Conservation (phyloP, 805 yeast species). For the Candida tibetensis region DNA sequence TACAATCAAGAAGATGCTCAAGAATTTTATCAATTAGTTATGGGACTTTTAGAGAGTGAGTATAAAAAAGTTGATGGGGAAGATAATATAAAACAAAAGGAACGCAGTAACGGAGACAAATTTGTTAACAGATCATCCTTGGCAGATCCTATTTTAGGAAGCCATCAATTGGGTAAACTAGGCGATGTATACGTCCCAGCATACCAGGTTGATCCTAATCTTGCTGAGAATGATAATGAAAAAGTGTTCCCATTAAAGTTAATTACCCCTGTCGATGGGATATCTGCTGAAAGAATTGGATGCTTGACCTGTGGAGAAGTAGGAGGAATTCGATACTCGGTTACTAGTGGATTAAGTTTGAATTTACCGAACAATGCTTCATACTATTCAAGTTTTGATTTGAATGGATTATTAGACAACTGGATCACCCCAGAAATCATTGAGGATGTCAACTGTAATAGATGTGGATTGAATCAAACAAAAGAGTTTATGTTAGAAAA, state of each 20-base stretch:
- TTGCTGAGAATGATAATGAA: conserved; percentile 34
- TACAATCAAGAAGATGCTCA: conserved; percentile 96
- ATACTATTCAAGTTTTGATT: conserved; percentile 30
- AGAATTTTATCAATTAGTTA: conserved; percentile 82
- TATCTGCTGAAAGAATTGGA: conserved; percentile 84
- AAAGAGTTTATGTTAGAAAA: conserved; percentile 46
- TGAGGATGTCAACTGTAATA: conserved; percentile 90
- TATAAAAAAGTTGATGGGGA: conserved; percentile 26
- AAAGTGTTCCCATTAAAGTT: conserved; percentile 54
- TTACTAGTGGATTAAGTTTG: conserved; percentile 69
- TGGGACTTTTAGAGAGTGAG: conserved; percentile 65
- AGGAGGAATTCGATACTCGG: conserved; percentile 86
- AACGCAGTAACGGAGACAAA: conserved; percentile 11
- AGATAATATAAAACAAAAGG: conserved; percentile 3
- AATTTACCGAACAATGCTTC: conserved; percentile 56
- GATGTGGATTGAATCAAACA: conserved; percentile 77
- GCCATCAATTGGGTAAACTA: conserved; percentile 51
- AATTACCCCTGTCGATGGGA: conserved; percentile 89
- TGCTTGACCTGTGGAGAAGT: conserved; percentile 89
- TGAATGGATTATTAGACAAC: conserved; percentile 55
- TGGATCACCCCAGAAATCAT: conserved; percentile 83
- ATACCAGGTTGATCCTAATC: conserved; percentile 71
- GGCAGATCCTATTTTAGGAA: conserved; percentile 31
- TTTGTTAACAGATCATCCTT: conserved; percentile 21
- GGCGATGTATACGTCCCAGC: conserved; percentile 74